These are phyloP conservation scores for Xylariaceae sp. DNA, from an alignment of 2,329 filamentous ascomycete genomes.

Conservation along the genomic window DNA sequence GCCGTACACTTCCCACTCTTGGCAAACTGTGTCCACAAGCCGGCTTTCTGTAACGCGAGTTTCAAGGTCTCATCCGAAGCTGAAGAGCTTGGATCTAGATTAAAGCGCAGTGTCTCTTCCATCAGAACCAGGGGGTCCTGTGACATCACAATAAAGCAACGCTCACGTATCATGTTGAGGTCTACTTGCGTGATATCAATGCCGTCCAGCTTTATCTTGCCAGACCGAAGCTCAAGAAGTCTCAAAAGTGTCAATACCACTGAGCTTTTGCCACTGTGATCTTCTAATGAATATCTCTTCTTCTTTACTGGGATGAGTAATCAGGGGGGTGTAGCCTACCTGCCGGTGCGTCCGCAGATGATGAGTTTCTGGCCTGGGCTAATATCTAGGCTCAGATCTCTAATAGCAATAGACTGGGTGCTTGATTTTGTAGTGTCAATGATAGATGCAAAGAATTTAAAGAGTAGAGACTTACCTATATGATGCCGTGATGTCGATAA, in stretches of 20 bases:
- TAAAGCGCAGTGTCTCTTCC: conserved; percentile 29
- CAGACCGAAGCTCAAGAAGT: conserved; percentile 25
- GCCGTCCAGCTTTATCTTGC: conserved; percentile 28
- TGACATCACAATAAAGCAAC: conserved; percentile 30
- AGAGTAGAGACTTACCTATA: conserved; percentile 31
- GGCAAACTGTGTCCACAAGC: conserved; percentile 3
- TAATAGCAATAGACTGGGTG: conserved; percentile 23
- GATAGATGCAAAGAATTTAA: too few relatives aligned
- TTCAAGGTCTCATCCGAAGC: conserved; percentile 21
- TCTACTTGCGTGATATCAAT: conserved; percentile 24
- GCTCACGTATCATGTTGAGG: conserved; percentile 20
- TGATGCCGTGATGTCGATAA: conserved; percentile 27
- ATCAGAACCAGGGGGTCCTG: conserved; percentile 28
- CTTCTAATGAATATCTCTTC: too few relatives aligned
- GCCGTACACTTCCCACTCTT: not conserved
- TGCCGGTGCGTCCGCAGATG: conserved; percentile 51
- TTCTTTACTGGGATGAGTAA: too few relatives aligned
- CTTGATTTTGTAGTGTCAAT: conserved; percentile 15
- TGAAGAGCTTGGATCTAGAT: conserved; percentile 24
- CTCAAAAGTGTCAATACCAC: conserved; percentile 18
- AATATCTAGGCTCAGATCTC: conserved; percentile 26
- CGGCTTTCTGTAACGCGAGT: conserved; percentile 1
- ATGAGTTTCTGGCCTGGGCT: conserved; percentile 44
- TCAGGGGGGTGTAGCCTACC: too few relatives aligned
- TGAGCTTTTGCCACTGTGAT: conserved; percentile 39